Conservation (phyloP, 2,329 filamentous ascomycete genomes). For the Phaeosphaeria sp. region DNA sequence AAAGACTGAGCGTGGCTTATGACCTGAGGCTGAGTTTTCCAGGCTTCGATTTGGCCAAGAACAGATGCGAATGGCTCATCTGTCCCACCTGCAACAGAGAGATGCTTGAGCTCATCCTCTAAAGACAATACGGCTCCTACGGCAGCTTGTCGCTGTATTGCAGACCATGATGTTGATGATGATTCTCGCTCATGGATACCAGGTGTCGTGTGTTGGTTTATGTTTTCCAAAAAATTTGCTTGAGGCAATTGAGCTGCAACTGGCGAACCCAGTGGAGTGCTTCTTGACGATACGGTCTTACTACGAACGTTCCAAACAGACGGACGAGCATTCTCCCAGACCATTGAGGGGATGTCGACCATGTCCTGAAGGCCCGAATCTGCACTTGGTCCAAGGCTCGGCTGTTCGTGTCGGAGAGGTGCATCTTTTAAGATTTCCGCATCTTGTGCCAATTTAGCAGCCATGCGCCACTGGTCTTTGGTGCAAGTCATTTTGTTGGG, state of each 20-base stretch:
- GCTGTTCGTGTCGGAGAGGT: slow-evolving; percentile 1
- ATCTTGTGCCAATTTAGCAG: background rate
- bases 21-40: background rate
- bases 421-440: background rate
- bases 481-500: slow-evolving; percentile 5
- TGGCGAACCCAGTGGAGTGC: slow-evolving; percentile 22
- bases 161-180: background rate
- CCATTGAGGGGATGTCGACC: slow-evolving; percentile 15
- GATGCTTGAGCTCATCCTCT: background rate
- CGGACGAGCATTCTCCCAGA: slow-evolving; percentile 22
- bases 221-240: background rate
- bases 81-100: background rate
- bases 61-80: background rate
- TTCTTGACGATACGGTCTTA: slow-evolving; percentile 1
- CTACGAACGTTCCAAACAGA: slow-evolving; percentile 8
- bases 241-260: background rate
- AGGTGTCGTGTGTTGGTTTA: background rate
- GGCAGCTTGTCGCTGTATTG: background rate
- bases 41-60: background rate
- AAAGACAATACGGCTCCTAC: background rate
- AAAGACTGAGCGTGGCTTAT: background rate
- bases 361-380: background rate
- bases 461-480: slow-evolving; percentile 17
- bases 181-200: background rate
- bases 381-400: background rate